Base-by-base conservation (phyloP, 2,329 filamentous ascomycete genomes). In the Phialocephala sp. region DNA sequence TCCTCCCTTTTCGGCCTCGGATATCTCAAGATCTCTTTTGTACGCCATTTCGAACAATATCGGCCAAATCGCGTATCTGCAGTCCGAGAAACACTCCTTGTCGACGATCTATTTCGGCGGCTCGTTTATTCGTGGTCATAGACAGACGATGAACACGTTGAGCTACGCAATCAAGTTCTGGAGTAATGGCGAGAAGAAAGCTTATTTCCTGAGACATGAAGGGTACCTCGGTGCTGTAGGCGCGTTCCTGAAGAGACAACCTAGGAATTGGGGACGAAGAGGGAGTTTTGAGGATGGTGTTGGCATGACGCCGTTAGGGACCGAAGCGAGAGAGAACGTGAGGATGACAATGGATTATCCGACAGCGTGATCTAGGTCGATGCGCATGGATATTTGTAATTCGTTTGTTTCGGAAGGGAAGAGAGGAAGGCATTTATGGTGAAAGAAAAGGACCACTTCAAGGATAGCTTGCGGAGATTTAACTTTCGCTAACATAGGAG, bases 31-130 rank as follows among this genome's bases (percentile, higher is more conserved):
- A 37, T 97, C 93, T 56, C 84, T 99, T 20, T 86, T 99, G 0
- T 99, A 97, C 79, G 95, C 95, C 27, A 93, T 98, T 72, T 94
- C 91, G 77, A 98, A 98, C 82, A 98, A 98, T 79, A 97, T 98
- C 69, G 95, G 95, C 18, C 95, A 99, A 81, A 97, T 99, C 73
- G 93, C 95, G 52, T 97, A 95, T 78, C 84, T 99, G n/a, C 95
- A 98, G 77, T 95, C 93, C 6, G 94, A 97, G 77, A 95, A 97
- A 76, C 94, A 99, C 80, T 87, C 90, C 55, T 83, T 98, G 32
- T 91, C 92, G 69, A 89, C 94, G 75, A 98, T 99, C 67, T 99
- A 99, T 81, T 99, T 99, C 79, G 95, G 95, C 24, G 95, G 95
- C 27, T 95, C 91, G 8, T 99, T 98, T 77, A 98, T 99, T 76